Percentiles rank a stretch among this genome's conserved stretches.
These are phyloP conservation scores for Sonneratia alba DNA, from an alignment of 345 rosid species.

Conservation along the genomic window DNA sequence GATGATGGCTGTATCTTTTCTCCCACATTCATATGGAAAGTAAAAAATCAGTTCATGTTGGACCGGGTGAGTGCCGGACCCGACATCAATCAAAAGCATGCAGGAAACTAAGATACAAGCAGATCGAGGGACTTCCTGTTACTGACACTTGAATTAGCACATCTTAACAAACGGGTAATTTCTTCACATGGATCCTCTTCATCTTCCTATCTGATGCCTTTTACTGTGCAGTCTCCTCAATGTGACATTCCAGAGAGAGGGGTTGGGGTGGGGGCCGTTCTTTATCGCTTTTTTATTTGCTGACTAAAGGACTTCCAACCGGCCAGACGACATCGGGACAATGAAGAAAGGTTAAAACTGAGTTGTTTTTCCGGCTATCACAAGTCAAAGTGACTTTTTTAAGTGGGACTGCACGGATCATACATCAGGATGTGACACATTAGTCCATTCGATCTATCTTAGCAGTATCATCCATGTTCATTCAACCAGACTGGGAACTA, in stretches of 20 bases:
- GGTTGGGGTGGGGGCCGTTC: background rate
- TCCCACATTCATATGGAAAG: too few species aligned
- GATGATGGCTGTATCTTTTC: background rate
- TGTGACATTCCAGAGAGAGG: background rate
- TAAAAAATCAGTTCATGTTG: too few species aligned
- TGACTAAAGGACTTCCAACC: background rate
- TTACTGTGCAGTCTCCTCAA: background rate
- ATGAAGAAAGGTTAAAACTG: background rate
- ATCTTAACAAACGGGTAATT: background rate
- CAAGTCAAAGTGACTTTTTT: background rate
- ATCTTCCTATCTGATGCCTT: background rate
- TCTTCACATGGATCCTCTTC: background rate
- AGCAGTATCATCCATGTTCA: too few species aligned
- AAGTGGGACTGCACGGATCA: background rate
- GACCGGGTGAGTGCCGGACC: background rate
- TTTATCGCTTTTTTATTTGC: background rate
- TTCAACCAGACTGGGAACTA: too few species aligned
- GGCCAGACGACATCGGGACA: background rate
- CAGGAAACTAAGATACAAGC: conserved; percentile 1
- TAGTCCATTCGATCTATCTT: too few species aligned
- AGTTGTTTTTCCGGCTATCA: background rate
- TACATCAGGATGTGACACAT: too few species aligned
- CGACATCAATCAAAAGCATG: background rate
- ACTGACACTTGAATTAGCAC: background rate
- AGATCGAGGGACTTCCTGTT: background rate